Percentiles rank a stretch among this genome's conserved stretches.
Evolutionary conservation across 148 eudicot genomes (phyloP).

Genomic region (Simmondsia chinensis): DNA sequence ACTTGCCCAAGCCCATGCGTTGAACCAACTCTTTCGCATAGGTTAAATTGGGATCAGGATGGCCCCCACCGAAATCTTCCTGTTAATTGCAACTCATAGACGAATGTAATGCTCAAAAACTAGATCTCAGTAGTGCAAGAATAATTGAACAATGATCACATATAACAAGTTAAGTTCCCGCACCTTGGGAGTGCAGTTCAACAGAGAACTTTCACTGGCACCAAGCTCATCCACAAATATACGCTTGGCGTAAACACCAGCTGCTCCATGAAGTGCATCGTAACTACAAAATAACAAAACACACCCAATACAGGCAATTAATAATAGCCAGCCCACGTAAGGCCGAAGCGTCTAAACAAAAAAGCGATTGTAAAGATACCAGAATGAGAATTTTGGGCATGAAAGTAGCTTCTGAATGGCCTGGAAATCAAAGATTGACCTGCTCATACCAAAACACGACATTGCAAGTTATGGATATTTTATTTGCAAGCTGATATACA

Average conservation of each 20-base stretch:
- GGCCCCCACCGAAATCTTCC: slow-evolving; percentile 99
- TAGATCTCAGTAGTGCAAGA: background rate
- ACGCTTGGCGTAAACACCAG: slow-evolving; percentile 88
- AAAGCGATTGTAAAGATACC: slow-evolving; percentile 30
- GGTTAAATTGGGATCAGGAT: slow-evolving; percentile 98
- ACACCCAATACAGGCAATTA: background rate
- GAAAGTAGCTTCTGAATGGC: slow-evolving; percentile 76
- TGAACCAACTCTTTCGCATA: slow-evolving; percentile 91
- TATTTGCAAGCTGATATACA: no score
- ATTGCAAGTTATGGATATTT: background rate
- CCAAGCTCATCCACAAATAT: slow-evolving; percentile 93
- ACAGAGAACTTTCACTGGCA: slow-evolving; percentile 59
- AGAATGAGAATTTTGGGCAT: slow-evolving; percentile 79
- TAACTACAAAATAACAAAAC: slow-evolving; percentile 32
- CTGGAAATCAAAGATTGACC: slow-evolving; percentile 81
- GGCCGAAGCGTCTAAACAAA: no score
- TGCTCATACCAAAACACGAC: slow-evolving; percentile 32
- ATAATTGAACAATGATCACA: background rate
- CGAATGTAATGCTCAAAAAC: background rate
- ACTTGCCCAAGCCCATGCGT: slow-evolving; percentile 88
- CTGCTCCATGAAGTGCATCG: slow-evolving; percentile 98
- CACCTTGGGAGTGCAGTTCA: slow-evolving; percentile 92
- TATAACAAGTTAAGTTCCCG: slow-evolving; percentile 2
- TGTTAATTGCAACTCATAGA: slow-evolving; percentile 12
- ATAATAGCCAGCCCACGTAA: slow-evolving; percentile 1